Percentiles rank a stretch among this genome's conserved stretches.
phyloP scores from a whole-genome alignment of 2,329 filamentous ascomycete species.

The Trichothecium roseum region DNA sequence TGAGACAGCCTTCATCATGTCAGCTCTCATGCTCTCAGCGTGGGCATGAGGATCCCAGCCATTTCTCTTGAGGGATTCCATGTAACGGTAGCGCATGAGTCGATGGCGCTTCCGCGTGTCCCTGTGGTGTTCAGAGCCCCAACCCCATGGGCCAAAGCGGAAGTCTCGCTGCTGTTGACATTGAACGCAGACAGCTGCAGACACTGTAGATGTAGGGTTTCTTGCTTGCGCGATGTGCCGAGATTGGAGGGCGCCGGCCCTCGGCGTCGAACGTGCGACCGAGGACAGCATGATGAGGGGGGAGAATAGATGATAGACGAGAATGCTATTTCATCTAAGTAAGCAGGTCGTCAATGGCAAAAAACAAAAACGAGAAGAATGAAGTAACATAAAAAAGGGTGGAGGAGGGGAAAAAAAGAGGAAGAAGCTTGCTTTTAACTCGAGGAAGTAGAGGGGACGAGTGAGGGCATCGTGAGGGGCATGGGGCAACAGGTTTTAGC shows the following conservation, averaged over 20 bases:
- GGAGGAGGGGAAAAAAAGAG: neutral
- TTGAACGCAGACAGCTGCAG: neutral
- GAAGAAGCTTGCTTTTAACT: too few species aligned
- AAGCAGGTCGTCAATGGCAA: too few species aligned
- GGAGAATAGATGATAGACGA: neutral
- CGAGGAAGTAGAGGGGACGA: constrained; percentile 6
- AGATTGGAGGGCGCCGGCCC: too few species aligned
- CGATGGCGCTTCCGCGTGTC: constrained; percentile 34
- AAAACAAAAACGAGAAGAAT: neutral
- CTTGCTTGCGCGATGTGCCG: too few species aligned
- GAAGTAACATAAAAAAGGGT: neutral
- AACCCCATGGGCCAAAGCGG: constrained; percentile 34
- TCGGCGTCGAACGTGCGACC: too few species aligned
- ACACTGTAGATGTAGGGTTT: too few species aligned
- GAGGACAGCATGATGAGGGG: constrained; percentile 8
- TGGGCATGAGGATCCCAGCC: constrained; percentile 32
- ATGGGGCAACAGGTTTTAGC: constrained; percentile 3
- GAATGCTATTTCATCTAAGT: neutral
- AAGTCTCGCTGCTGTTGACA: constrained; percentile 23
- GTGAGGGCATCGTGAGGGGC: neutral
- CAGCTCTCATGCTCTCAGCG: constrained; percentile 21
- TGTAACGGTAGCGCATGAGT: constrained; percentile 31
- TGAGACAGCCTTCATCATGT: constrained; percentile 31
- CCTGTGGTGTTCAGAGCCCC: constrained; percentile 28
- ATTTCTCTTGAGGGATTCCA: constrained; percentile 31